Evolutionary conservation across 192 early-diverging fungal species (phyloP), one percentile per base, ranked within the genome.

Genomic region (Pilaira anomala): DNA sequence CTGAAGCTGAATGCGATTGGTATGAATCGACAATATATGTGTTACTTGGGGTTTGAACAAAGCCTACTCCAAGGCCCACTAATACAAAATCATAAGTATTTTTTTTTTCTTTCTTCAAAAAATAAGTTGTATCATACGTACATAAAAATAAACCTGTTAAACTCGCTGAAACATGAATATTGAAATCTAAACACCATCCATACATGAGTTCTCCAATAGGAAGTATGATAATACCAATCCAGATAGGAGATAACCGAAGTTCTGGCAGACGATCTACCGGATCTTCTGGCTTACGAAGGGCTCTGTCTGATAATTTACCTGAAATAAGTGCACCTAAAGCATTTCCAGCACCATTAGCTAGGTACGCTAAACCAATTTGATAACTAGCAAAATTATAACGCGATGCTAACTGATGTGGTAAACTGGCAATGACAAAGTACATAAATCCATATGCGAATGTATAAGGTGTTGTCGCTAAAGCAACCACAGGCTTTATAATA

Each of bases 31-130:
- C 67, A 28, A 74, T 49, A 21, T 74, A 74, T n/a, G 67, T 62
- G 16, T 74, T 74, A 28, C 62, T 74, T 22, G 67, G 67, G n/a
- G 73, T 69, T 58, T 69, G 66, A n/a, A 68, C 40, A 11, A 69
- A 48, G 18, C 66, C 67, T n/a, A 74, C 63, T 9, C 73, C 73
- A 11, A 74, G 40, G 19, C 73, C 73, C n/a, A 68, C 63, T 72
- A 39, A 24, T 22, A 28, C 39, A 50, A 45, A 7, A 30, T 18
- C 0, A 71, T 25, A 48, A 6, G 61, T 25, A 33, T 13, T 21
- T 18, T 50, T 33, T 44, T 3, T 60, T 12, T 14, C 1, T 45
- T 14, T 30, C 4, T 0, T 52, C 6, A 28, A 45, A 46, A 3
- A 61, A 13, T 4, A 9, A 36, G 6, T 9, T 9, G 5, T 26